A percentile compares a stretch with the other conserved stretches of the same genome.
Evolutionary conservation across 139 green algal genomes (phyloP).

Genomic region (Closterium sp.): DNA sequence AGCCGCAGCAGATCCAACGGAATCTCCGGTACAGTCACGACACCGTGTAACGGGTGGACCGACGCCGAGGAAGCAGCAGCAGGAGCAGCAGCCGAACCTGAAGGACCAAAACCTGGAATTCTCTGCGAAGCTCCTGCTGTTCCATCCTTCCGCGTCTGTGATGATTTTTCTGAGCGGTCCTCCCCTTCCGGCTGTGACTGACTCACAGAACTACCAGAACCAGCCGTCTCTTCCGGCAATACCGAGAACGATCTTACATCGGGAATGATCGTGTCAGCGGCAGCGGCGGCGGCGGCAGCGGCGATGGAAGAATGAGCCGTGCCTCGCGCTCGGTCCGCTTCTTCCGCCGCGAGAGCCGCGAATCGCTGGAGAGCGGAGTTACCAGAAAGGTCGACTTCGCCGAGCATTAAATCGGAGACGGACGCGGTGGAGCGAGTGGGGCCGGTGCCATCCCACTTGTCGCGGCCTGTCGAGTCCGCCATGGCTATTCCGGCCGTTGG

Average conservation of each 20-base stretch:
- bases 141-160: background rate
- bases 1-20: background rate
- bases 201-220: background rate
- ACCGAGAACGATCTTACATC: background rate
- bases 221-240: background rate
- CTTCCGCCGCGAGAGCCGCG: background rate
- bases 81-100: background rate
- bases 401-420: background rate
- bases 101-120: background rate
- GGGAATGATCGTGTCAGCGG: background rate
- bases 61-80: background rate
- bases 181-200: background rate
- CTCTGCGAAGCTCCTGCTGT: background rate
- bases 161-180: background rate
- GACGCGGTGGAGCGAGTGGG: background rate
- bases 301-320: background rate
- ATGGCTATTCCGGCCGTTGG: background rate
- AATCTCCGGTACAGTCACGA: background rate
- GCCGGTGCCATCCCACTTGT: background rate
- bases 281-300: too few species aligned
- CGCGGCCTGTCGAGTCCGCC: background rate
- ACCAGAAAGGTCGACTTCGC: constrained; percentile 1
- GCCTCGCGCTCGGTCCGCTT: background rate
- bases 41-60: background rate
- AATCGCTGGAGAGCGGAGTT: background rate